These are phyloP conservation scores for Coemansia asiatica DNA, from an alignment of 192 early-diverging fungal genomes.

Conservation along the genomic window DNA sequence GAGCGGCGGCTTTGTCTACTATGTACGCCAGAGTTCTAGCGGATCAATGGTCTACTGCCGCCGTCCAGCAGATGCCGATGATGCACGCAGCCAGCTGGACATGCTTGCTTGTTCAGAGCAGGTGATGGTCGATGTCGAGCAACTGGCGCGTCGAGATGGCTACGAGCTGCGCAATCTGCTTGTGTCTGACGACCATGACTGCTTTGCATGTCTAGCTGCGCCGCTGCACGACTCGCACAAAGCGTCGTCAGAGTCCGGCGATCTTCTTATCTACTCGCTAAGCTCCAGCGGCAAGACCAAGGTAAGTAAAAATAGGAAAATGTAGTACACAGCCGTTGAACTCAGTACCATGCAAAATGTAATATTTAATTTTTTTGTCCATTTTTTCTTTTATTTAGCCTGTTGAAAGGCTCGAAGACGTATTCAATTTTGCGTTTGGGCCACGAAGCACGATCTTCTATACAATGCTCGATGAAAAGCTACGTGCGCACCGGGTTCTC, in stretches of 20 bases:
- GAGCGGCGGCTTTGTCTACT: constrained; percentile 43
- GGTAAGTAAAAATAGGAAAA: too few relatives aligned
- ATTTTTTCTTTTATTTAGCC: constrained; percentile 23
- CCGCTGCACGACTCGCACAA: not conserved
- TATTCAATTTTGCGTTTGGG: constrained; percentile 71
- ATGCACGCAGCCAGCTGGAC: too few relatives aligned
- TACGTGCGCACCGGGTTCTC: constrained; percentile 63
- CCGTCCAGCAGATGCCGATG: constrained; percentile 1
- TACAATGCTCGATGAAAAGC: constrained; percentile 66
- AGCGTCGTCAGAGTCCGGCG: constrained; percentile 26
- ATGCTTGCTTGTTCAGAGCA: constrained; percentile 15
- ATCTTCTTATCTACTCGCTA: constrained; percentile 30
- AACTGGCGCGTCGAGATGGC: constrained; percentile 10
- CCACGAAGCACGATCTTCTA: constrained; percentile 61
- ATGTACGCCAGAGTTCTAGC: constrained; percentile 4
- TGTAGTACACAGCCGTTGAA: too few relatives aligned
- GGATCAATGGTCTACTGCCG: constrained; percentile 39
- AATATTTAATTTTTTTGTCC: too few relatives aligned
- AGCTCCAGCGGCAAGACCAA: constrained; percentile 10
- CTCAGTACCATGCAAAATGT: too few relatives aligned
- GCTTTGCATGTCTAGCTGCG: constrained; percentile 31
- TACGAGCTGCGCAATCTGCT: constrained; percentile 36
- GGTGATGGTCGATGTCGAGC: constrained; percentile 32
- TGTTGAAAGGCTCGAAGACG: constrained; percentile 42
- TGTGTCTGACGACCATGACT: constrained; percentile 37